These are phyloP conservation scores for Xylaria hypoxylon DNA, from an alignment of 2,329 filamentous ascomycete genomes.

Conservation along the genomic window DNA sequence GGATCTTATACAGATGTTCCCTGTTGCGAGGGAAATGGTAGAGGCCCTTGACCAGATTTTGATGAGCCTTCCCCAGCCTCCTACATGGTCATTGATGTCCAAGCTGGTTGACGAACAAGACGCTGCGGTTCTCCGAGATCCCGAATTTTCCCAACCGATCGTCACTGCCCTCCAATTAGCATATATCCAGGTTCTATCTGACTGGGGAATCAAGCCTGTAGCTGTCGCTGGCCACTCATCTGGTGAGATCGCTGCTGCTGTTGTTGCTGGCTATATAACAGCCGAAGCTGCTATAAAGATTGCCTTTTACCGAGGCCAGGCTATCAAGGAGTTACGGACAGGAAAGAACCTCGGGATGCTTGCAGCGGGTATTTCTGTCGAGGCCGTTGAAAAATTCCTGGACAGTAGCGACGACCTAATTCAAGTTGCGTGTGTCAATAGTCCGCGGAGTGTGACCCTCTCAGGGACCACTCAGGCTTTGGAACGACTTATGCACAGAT, in stretches of 20 bases:
- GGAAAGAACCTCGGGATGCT: slow-evolving; percentile 49
- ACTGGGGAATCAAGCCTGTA: slow-evolving; percentile 42
- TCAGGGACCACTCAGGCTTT: slow-evolving; percentile 43
- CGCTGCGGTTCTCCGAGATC: slow-evolving; percentile 41
- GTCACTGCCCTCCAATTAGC: slow-evolving; percentile 54
- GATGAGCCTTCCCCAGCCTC: slow-evolving; percentile 30
- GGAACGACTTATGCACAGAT: slow-evolving; percentile 30
- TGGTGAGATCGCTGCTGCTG: slow-evolving; percentile 51
- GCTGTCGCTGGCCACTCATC: slow-evolving; percentile 50
- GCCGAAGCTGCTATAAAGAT: slow-evolving; percentile 46
- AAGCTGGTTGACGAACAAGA: slow-evolving; percentile 36
- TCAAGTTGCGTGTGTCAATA: slow-evolving; percentile 46
- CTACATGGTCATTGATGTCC: slow-evolving; percentile 36
- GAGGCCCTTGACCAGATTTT: slow-evolving; percentile 38
- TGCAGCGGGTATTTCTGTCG: slow-evolving; percentile 45
- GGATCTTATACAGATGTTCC: slow-evolving; percentile 24
- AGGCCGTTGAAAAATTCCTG: slow-evolving; percentile 38
- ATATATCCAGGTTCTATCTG: slow-evolving; percentile 47
- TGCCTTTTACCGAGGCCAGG: slow-evolving; percentile 50
- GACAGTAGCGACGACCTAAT: slow-evolving; percentile 37
- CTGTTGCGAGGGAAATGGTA: slow-evolving; percentile 17
- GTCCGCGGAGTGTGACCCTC: slow-evolving; percentile 47
- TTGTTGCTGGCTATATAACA: slow-evolving; percentile 45
- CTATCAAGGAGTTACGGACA: slow-evolving; percentile 26
- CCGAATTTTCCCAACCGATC: slow-evolving; percentile 50